Percentiles rank a stretch among this genome's conserved stretches.
phyloP scores from a whole-genome alignment of 176 grass and related monocot genomes.

The Aegilops bicornis region DNA sequence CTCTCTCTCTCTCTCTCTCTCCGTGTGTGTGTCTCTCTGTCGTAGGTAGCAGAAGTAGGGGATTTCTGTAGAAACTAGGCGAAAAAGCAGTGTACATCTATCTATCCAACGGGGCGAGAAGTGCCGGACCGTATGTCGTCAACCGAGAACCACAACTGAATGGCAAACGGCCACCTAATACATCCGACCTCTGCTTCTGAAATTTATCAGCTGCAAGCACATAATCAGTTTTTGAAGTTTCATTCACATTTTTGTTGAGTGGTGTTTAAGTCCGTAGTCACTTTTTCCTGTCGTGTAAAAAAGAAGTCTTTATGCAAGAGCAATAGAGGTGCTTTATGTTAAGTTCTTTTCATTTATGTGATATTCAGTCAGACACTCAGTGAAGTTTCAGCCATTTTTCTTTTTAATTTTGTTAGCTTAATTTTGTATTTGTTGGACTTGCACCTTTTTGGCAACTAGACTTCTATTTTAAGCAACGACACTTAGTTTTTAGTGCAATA shows the following conservation, averaged over 20 bases:
- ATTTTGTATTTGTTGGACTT: neutral
- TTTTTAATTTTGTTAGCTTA: neutral
- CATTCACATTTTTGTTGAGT: neutral
- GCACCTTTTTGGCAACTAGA: neutral
- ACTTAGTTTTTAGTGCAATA: neutral
- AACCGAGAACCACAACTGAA: neutral
- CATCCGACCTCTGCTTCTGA: neutral
- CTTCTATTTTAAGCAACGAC: neutral
- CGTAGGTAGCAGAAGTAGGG: neutral
- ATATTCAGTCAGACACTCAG: neutral
- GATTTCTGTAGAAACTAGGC: conserved; percentile 1
- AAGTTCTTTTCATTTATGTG: neutral
- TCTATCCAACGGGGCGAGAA: neutral
- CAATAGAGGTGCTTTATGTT: no score
- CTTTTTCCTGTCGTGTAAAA: no score
- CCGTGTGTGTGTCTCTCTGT: neutral
- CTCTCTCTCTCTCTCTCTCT: no score
- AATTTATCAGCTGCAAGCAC: neutral
- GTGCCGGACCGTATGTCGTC: neutral
- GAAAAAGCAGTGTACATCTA: neutral
- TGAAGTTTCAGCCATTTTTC: neutral
- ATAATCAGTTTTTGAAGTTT: neutral
- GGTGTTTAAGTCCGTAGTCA: neutral
- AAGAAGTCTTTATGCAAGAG: no score
- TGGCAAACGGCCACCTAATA: neutral